phyloP scores from a whole-genome alignment of 176 grass and related monocot genomes.

The Rhynchospora tenuis region DNA sequence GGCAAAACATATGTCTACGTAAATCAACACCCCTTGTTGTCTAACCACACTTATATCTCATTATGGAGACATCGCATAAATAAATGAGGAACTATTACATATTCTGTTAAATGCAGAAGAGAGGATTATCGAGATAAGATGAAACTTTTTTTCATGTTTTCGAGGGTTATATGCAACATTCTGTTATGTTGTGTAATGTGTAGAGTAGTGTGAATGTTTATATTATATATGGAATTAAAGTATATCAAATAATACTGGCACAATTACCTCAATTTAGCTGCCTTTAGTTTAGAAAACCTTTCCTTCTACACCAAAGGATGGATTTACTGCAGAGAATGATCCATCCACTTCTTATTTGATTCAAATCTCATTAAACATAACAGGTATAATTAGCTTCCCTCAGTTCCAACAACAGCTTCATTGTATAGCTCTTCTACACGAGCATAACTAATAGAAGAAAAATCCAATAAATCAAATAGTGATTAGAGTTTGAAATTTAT shows the following conservation, averaged over 20 bases:
- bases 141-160: background rate
- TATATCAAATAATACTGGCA: background rate
- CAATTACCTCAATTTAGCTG: background rate
- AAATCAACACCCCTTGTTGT: background rate
- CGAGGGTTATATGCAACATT: background rate
- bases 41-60: too few species aligned
- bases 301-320: background rate
- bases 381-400: constrained; percentile 78
- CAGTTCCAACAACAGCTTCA: constrained; percentile 58
- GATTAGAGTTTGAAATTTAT: constrained; percentile 21
- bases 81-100: too few species aligned
- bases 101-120: background rate
- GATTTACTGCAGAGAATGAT: constrained; percentile 40
- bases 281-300: background rate
- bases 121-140: background rate
- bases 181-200: background rate
- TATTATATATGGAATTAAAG: background rate
- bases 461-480: background rate
- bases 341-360: constrained; percentile 98
- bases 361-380: constrained; percentile 96
- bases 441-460: constrained; percentile 30
- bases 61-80: too few species aligned
- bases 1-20: background rate
- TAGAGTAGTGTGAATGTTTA: background rate
- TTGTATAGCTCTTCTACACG: constrained; percentile 93